Conservation (phyloP, 495 filamentous ascomycete species). For the Parathielavia appendiculata region DNA sequence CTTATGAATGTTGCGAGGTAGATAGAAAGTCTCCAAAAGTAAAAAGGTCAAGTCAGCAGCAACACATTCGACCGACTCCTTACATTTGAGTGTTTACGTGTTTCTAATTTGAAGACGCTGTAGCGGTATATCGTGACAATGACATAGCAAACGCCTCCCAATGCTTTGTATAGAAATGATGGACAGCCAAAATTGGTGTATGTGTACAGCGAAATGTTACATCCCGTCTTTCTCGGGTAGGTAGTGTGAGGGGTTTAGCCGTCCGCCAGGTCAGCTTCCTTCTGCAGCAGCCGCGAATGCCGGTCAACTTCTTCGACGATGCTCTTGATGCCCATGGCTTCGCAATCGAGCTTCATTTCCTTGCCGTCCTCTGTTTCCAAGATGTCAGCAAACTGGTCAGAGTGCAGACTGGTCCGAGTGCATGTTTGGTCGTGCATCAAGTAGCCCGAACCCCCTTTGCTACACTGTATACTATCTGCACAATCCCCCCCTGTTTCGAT, state of each 20-base stretch:
- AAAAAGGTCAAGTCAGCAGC: not conserved
- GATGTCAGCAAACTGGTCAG: not conserved
- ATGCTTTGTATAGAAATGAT: constrained; percentile 16
- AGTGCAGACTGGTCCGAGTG: too few relatives aligned
- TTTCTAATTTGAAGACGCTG: not conserved
- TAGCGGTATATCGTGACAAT: constrained; percentile 5
- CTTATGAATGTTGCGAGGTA: not conserved
- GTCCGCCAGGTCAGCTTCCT: constrained; percentile 73
- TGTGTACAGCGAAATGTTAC: not conserved
- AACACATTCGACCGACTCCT: not conserved
- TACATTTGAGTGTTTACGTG: not conserved
- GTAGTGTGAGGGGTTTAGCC: constrained; percentile 29
- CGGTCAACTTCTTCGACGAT: constrained; percentile 84
- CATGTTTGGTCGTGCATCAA: too few relatives aligned
- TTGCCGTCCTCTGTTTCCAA: constrained; percentile 68
- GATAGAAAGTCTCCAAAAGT: constrained; percentile 3
- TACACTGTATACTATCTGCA: not conserved
- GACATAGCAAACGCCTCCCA: constrained; percentile 17
- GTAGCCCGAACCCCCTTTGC: too few relatives aligned
- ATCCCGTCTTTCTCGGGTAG: not conserved
- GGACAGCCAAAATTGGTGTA: constrained; percentile 1
- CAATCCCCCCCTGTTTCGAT: not conserved
- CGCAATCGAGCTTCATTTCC: constrained; percentile 62
- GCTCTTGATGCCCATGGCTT: constrained; percentile 78
- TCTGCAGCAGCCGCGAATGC: constrained; percentile 72